Conservation (phyloP, 805 yeast genomes). For the Pichia phayaonensis region DNA sequence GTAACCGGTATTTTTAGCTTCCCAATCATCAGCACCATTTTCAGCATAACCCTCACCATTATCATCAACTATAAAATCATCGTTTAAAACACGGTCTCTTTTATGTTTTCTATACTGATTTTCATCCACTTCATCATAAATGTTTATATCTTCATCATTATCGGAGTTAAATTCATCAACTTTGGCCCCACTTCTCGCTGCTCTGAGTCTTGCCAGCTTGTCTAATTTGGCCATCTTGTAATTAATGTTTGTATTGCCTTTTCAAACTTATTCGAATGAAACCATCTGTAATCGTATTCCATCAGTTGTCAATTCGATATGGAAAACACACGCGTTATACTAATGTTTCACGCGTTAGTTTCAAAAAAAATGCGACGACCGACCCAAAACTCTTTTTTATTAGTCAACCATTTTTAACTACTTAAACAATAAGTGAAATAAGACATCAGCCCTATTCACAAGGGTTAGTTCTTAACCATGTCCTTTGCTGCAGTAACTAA, state of each 20-base stretch:
- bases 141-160: constrained; percentile 44
- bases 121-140: constrained; percentile 88
- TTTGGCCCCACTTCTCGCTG: constrained; percentile 54
- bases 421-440: too few species aligned
- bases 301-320: too few species aligned
- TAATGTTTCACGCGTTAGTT: too few species aligned
- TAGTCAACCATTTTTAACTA: too few species aligned
- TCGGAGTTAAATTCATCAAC: constrained; percentile 33
- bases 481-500: constrained; percentile 4
- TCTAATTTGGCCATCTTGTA: constrained; percentile 20
- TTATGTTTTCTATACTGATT: constrained; percentile 67
- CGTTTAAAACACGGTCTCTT: constrained; percentile 73
- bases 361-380: too few species aligned
- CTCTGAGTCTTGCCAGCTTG: constrained; percentile 55
- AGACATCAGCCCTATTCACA: neutral
- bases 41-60: constrained; percentile 92
- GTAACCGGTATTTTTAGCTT: constrained; percentile 42
- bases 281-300: too few species aligned
- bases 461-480: neutral
- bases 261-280: neutral
- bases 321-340: too few species aligned
- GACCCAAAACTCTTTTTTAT: too few species aligned
- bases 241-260: too few species aligned
- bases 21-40: constrained; percentile 90
- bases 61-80: constrained; percentile 92